Evolutionary conservation across 352 stramenopile genomes (phyloP), one percentile per base, ranked within the genome.

Genomic region (Phytopythium sindhum): DNA sequence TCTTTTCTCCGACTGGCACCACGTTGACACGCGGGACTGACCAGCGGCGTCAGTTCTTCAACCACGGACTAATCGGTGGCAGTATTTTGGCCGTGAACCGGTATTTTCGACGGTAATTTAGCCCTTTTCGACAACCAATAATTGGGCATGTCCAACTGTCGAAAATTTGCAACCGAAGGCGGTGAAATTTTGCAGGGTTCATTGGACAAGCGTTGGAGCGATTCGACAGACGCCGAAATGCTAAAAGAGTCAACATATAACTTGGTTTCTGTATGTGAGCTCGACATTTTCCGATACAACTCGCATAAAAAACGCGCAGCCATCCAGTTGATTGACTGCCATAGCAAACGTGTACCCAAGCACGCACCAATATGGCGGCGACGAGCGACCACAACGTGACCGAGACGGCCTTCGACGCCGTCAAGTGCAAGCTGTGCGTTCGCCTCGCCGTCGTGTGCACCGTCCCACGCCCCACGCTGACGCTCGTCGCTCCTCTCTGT

Each of bases 361-460:
- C n/a, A n/a, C n/a, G n/a, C 17, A 23, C 15, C 50, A 24, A 11
- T 4, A 45, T 57, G 29, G 24, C 17, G 23, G 41, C 56, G 12
- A 91, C 78, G 31, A 92, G 84, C 73, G 84, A 90, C 69, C 84
- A 90, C 68, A 89, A 88, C 65, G 84, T 92, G 53, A 86, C 84
- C 11, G 84, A 92, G 74, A 92, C 84, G 52, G 81, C 84, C 28
- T 76, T 88, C 23, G 84, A 92, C 66, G 81, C 84, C 51, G 69
- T 80, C 42, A 89, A 89, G 63, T 92, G 84, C 70, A 92, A 92
- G 64, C 70, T 90, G 84, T 92, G 70, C 15, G 77, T 67, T 28
- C 59, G 21, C 17, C 8, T 8, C 29, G 8, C 1, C n/a, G 9
- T 15, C 19, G 4, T 2, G 3, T 11, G 23, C n/a, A 35, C 23